A percentile compares a stretch with the other conserved stretches of the same genome.
phyloP scores from a whole-genome alignment of 169 alveolate species.

The Cryptosporidium ryanae region DNA sequence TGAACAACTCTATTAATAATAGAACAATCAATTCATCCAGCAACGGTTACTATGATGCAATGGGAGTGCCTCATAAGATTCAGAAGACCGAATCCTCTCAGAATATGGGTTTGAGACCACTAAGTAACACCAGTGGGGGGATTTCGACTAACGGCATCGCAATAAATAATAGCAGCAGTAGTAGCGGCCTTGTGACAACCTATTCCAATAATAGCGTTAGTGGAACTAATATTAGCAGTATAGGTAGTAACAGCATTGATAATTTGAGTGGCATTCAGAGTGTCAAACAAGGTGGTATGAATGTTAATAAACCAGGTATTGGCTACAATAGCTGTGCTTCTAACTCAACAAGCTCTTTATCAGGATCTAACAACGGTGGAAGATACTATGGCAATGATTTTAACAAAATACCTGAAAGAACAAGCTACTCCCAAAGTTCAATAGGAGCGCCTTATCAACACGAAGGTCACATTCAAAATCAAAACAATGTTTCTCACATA shows the following conservation, averaged over 20 bases:
- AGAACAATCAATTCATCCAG: background rate
- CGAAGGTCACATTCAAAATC: background rate
- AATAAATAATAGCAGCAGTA: no score
- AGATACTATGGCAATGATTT: background rate
- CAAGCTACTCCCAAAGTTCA: conserved; percentile 3
- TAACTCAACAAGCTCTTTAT: no score
- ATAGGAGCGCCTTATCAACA: background rate
- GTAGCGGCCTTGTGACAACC: no score
- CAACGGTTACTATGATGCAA: background rate
- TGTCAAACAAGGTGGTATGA: no score
- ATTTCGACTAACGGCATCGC: background rate
- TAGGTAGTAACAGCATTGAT: no score
- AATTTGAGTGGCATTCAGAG: no score
- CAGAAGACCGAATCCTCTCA: background rate
- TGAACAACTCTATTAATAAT: background rate
- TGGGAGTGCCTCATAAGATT: background rate
- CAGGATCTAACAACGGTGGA: no score
- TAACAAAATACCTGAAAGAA: background rate
- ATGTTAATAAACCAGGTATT: no score
- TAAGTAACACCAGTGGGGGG: background rate
- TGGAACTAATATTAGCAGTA: no score
- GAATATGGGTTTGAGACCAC: background rate
- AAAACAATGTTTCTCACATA: background rate
- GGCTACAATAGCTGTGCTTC: no score
- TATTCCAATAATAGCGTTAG: no score